phyloP scores from a whole-genome alignment of 1,284 basidiomycete genomes.

The Apiotrichum akiyoshidainum region DNA sequence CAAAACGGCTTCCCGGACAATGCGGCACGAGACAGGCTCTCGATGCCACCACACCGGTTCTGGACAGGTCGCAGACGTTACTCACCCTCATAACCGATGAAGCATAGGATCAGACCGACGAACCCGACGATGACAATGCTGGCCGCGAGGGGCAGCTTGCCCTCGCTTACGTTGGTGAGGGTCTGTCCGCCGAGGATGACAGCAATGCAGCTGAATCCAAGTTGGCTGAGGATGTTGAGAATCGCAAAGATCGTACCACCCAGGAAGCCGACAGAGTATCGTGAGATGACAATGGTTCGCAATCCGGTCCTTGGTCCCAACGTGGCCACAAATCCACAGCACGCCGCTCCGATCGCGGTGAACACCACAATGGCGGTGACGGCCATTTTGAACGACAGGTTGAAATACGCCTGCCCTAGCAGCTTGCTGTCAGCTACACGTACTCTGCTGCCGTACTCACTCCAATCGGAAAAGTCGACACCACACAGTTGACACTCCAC shows the following conservation, averaged over 20 bases:
- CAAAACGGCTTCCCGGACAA: too few species aligned
- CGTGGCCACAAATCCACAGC: constrained; percentile 58
- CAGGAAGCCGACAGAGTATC: constrained; percentile 57
- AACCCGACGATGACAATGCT: constrained; percentile 52
- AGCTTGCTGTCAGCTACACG: constrained; percentile 30
- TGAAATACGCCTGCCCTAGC: constrained; percentile 57
- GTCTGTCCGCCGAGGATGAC: constrained; percentile 53
- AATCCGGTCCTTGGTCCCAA: constrained; percentile 63
- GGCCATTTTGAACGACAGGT: constrained; percentile 55
- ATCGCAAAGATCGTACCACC: constrained; percentile 60
- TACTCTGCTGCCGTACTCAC: constrained; percentile 13
- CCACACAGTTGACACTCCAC: constrained; percentile 46
- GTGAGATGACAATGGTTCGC: constrained; percentile 58
- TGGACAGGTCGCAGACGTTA: not conserved
- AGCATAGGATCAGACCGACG: constrained; percentile 47
- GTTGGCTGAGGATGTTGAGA: constrained; percentile 60
- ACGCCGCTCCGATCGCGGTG: constrained; percentile 43
- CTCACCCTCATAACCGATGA: constrained; percentile 50
- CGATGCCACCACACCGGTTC: too few species aligned
- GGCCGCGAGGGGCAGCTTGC: constrained; percentile 48
- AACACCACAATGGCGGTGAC: constrained; percentile 48
- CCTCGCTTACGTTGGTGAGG: constrained; percentile 48
- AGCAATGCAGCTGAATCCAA: constrained; percentile 44
- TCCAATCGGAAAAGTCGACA: constrained; percentile 61
- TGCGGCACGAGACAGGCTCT: too few species aligned